Evolutionary conservation across 192 early-diverging fungal genomes (phyloP).

Genomic region (Funneliformis mosseae): DNA sequence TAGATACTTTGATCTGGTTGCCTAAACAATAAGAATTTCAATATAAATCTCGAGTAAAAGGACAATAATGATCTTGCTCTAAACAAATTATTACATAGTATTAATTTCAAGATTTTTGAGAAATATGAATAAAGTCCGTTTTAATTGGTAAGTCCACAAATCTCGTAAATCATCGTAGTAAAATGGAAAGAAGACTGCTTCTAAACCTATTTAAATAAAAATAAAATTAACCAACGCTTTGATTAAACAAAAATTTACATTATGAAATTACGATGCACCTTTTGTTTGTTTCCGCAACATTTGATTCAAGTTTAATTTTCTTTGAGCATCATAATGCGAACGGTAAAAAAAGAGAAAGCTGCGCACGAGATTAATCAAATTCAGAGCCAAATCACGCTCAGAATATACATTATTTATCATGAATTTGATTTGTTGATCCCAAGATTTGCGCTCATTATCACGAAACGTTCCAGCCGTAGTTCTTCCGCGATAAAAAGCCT

Average conservation of each 20-base stretch:
- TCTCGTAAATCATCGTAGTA: conserved; percentile 31
- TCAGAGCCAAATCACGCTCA: not conserved
- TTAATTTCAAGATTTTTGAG: conserved; percentile 17
- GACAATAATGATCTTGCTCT: not conserved
- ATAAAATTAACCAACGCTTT: not conserved
- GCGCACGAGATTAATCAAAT: conserved; percentile 19
- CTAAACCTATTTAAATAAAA: not conserved
- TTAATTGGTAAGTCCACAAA: conserved; percentile 36
- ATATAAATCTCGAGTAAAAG: not conserved
- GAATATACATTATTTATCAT: not conserved
- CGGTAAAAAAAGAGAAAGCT: conserved; percentile 52
- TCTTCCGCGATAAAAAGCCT: conserved; percentile 64
- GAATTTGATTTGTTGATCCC: conserved; percentile 39
- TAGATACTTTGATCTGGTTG: not conserved
- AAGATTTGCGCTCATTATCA: conserved; percentile 37
- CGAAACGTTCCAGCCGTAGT: conserved; percentile 39
- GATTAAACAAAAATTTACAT: conserved; percentile 23
- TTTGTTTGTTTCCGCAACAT: conserved; percentile 30
- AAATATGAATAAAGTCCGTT: conserved; percentile 18
- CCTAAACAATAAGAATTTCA: not conserved
- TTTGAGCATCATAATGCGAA: conserved; percentile 32
- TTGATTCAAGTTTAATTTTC: conserved; percentile 34
- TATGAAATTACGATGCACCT: not conserved
- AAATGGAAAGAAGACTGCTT: conserved; percentile 27
- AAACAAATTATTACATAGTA: conserved; percentile 10